These are phyloP conservation scores for Aristolochia californica DNA, from an alignment of 164 flowering plant species.

Conservation along the genomic window DNA sequence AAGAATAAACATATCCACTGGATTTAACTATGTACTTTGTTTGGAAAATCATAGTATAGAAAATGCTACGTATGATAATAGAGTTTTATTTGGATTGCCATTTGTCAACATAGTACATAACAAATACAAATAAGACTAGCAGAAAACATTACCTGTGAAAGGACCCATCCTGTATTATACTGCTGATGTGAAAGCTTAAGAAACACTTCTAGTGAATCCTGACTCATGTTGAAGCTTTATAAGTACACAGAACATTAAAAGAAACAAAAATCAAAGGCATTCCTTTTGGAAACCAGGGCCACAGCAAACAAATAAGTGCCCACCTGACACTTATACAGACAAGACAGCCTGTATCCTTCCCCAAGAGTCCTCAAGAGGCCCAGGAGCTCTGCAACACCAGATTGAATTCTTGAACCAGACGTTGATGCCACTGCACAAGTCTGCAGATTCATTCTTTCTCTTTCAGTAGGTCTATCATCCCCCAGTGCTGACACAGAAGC, in stretches of 20 bases:
- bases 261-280: not conserved
- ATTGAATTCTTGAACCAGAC: conserved; percentile 27
- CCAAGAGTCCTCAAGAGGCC: conserved; percentile 70
- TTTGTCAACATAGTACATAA: not conserved
- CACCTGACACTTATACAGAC: conserved; percentile 79
- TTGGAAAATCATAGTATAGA: no score
- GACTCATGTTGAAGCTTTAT: conserved; percentile 8
- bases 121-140: not conserved
- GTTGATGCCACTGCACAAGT: conserved; percentile 16
- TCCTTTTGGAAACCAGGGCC: no score
- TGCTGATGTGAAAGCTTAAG: conserved; percentile 72
- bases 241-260: not conserved
- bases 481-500: conserved; percentile 34
- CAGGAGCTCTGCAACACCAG: conserved; percentile 59
- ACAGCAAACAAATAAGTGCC: not conserved
- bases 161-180: conserved; percentile 96
- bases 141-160: conserved; percentile 58
- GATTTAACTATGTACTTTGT: no score
- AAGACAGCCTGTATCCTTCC: conserved; percentile 77
- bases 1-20: no score
- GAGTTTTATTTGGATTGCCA: not conserved
- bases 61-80: no score
- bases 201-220: conserved; percentile 89
- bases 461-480: conserved; percentile 40
- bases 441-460: conserved; percentile 32